Conservation (phyloP, 2,329 filamentous ascomycete genomes). For the Eutypella sp. region DNA sequence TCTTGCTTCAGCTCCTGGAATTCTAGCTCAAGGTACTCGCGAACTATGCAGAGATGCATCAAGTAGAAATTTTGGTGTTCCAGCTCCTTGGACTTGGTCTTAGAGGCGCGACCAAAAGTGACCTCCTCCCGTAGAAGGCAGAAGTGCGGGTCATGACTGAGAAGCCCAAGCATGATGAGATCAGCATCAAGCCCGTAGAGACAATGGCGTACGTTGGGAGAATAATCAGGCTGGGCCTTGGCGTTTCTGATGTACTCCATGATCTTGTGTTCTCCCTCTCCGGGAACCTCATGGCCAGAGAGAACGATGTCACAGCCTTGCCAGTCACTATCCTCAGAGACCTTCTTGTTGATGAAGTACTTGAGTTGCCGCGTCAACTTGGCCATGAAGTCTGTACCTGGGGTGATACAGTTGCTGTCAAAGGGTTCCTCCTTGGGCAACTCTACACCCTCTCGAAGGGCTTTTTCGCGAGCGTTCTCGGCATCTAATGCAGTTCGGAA, state of each 20-base stretch:
- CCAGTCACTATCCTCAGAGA: constrained; percentile 95
- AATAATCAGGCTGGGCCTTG: constrained; percentile 90
- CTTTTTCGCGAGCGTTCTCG: constrained; percentile 87
- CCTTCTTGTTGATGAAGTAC: constrained; percentile 98
- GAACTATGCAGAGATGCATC: constrained; percentile 93
- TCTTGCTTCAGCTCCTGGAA: constrained; percentile 86
- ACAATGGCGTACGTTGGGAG: constrained; percentile 91
- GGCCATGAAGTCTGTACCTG: constrained; percentile 96
- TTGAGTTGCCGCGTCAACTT: constrained; percentile 90
- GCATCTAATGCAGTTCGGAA: constrained; percentile 92
- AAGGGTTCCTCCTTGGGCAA: constrained; percentile 94
- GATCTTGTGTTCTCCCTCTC: constrained; percentile 98
- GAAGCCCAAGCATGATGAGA: constrained; percentile 94
- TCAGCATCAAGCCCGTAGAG: constrained; percentile 96
- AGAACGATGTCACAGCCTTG: constrained; percentile 94
- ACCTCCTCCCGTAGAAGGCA: constrained; percentile 96
- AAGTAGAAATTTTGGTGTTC: constrained; percentile 99
- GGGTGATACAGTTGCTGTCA: constrained; percentile 98
- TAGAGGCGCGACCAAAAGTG: constrained; percentile 84
- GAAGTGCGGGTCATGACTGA: constrained; percentile 98
- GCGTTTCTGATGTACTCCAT: constrained; percentile 99
- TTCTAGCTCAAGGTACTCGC: constrained; percentile 94
- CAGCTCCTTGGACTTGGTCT: constrained; percentile 88
- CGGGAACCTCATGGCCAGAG: constrained; percentile 95
- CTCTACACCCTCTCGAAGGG: constrained; percentile 80